Evolutionary conservation across 2,329 filamentous ascomycete species (phyloP).

Genomic region (Raffaelea ambrosiae): DNA sequence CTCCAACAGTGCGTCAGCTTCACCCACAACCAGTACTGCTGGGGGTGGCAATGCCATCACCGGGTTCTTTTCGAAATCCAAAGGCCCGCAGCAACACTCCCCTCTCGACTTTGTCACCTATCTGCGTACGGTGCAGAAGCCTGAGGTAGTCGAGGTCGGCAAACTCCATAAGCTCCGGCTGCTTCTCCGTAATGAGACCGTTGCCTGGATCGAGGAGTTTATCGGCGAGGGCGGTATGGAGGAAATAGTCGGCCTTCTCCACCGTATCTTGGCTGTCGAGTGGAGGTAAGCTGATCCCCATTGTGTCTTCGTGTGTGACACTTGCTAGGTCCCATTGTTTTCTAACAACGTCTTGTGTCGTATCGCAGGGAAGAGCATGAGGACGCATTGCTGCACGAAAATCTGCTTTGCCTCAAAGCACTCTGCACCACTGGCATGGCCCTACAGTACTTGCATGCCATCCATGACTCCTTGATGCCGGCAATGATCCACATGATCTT

Average conservation of each 20-base stretch:
- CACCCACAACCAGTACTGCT: slow-evolving; percentile 21
- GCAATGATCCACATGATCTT: slow-evolving; percentile 84
- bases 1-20: slow-evolving; percentile 31
- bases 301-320: background rate
- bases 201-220: slow-evolving; percentile 91
- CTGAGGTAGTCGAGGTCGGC: slow-evolving; percentile 81
- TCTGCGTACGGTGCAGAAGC: slow-evolving; percentile 70
- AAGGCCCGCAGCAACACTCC: slow-evolving; percentile 63
- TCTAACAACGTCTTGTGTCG: slow-evolving; percentile 1
- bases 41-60: slow-evolving; percentile 30
- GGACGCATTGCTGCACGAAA: slow-evolving; percentile 85
- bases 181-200: slow-evolving; percentile 85
- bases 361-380: slow-evolving; percentile 78
- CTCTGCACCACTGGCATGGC: slow-evolving; percentile 86
- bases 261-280: slow-evolving; percentile 90
- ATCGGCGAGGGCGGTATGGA: slow-evolving; percentile 85
- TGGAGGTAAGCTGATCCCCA: slow-evolving; percentile 63
- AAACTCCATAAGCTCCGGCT: slow-evolving; percentile 89
- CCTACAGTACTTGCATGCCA: slow-evolving; percentile 69
- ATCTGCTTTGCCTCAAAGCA: slow-evolving; percentile 86
- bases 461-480: slow-evolving; percentile 76
- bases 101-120: slow-evolving; percentile 84
- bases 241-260: slow-evolving; percentile 76
- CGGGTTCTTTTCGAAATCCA: slow-evolving; percentile 52
- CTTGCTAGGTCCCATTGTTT: background rate